phyloP scores from a whole-genome alignment of 2,329 filamentous ascomycete genomes.

The Xylariaceae sp. region DNA sequence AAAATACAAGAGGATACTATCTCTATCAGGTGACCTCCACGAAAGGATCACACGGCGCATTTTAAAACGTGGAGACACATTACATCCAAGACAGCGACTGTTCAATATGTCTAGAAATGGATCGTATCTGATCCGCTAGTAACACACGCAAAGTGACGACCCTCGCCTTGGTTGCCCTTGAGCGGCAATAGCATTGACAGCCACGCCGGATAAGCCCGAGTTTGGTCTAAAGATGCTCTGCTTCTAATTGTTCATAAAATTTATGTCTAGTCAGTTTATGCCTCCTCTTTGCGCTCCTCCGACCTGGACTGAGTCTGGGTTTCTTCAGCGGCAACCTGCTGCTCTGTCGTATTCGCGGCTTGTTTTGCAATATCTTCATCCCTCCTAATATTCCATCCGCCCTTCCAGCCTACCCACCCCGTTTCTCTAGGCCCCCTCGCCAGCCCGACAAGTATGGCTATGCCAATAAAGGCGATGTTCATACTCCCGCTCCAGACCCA shows the following conservation, averaged over 20 bases:
- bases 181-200: too few species aligned
- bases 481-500: conserved; percentile 56
- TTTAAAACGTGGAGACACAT: too few species aligned
- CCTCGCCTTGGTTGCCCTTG: too few species aligned
- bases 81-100: too few species aligned
- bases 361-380: conserved; percentile 19
- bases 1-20: too few species aligned
- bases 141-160: too few species aligned
- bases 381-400: conserved; percentile 46
- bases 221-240: too few species aligned
- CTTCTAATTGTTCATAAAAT: neutral
- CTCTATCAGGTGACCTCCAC: too few species aligned
- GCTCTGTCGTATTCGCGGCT: neutral
- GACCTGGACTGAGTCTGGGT: neutral
- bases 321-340: conserved; percentile 7
- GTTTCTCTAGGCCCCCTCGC: conserved; percentile 48
- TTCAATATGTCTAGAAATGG: too few species aligned
- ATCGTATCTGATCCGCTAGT: too few species aligned
- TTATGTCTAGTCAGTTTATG: neutral
- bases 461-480: conserved; percentile 47
- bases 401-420: conserved; percentile 51
- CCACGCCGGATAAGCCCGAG: too few species aligned
- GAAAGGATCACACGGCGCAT: too few species aligned
- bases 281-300: neutral
- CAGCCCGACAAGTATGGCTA: conserved; percentile 45